These are phyloP conservation scores for Petunia secreta DNA, from an alignment of 257 asterid genomes.

Conservation along the genomic window DNA sequence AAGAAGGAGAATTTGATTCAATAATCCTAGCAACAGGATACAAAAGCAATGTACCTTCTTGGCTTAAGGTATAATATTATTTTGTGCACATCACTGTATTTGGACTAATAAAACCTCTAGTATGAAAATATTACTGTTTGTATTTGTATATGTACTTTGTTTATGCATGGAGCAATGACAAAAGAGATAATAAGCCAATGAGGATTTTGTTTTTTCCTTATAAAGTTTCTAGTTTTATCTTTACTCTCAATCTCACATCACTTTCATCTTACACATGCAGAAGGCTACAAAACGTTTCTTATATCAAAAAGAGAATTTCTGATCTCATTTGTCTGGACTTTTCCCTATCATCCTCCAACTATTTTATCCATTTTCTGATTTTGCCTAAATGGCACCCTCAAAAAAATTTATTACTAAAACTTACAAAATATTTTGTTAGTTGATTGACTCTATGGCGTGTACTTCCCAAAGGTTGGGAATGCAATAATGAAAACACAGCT, in stretches of 20 bases:
- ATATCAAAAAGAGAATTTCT: slow-evolving; percentile 67
- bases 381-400: neutral
- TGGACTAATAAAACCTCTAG: too few species aligned
- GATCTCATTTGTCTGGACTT: slow-evolving; percentile 79
- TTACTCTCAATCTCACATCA: slow-evolving; percentile 57
- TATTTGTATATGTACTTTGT: too few species aligned
- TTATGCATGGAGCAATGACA: slow-evolving; percentile 16
- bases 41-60: slow-evolving; percentile 87
- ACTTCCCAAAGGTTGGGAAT: slow-evolving; percentile 12
- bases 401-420: neutral
- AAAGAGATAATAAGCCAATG: slow-evolving; percentile 23
- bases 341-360: slow-evolving; percentile 30
- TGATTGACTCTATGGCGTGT: neutral
- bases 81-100: neutral
- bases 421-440: neutral
- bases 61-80: slow-evolving; percentile 76
- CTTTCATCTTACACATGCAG: slow-evolving; percentile 73
- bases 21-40: slow-evolving; percentile 92
- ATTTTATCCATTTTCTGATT: slow-evolving; percentile 34
- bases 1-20: slow-evolving; percentile 76
- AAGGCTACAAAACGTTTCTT: slow-evolving; percentile 75
- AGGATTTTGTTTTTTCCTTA: slow-evolving; percentile 15
- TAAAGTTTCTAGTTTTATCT: slow-evolving; percentile 13
- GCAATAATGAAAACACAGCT: neutral
- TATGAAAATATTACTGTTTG: too few species aligned